These are phyloP conservation scores for Trichophyton simii DNA, from an alignment of 2,329 filamentous ascomycete species.

Conservation along the genomic window DNA sequence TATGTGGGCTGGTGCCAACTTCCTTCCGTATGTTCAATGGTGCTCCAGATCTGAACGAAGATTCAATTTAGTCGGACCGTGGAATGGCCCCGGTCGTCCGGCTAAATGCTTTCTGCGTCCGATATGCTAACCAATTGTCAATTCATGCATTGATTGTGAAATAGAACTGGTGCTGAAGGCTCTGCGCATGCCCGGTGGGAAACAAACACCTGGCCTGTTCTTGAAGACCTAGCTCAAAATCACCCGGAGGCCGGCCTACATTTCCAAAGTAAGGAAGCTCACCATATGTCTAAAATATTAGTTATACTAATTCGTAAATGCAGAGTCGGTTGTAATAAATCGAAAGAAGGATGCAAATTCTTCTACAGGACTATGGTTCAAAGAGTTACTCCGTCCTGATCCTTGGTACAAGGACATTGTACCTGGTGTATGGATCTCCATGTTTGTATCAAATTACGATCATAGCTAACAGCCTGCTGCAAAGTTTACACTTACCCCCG, in stretches of 20 bases:
- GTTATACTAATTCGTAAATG: neutral
- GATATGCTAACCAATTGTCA: neutral
- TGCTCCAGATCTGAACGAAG: too few species aligned
- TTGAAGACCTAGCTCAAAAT: constrained; percentile 48
- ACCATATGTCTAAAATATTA: neutral
- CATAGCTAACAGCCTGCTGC: neutral
- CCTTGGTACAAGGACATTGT: constrained; percentile 65
- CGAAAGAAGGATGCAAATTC: constrained; percentile 51
- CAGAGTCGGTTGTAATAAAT: constrained; percentile 43
- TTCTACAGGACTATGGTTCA: constrained; percentile 47
- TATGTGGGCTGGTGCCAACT: constrained; percentile 78
- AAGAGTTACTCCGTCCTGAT: constrained; percentile 52
- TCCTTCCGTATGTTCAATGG: constrained; percentile 49
- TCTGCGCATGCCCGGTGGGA: constrained; percentile 43
- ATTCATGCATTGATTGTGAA: neutral
- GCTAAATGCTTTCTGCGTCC: neutral
- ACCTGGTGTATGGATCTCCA: constrained; percentile 43
- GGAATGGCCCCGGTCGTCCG: neutral
- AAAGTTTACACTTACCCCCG: constrained; percentile 49
- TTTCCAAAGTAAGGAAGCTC: constrained; percentile 48
- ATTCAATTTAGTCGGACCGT: neutral
- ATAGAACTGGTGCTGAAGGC: constrained; percentile 29
- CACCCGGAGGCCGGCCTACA: constrained; percentile 69
- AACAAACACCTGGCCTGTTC: constrained; percentile 50
- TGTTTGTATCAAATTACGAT: too few species aligned